Percentiles rank a stretch among this genome's conserved stretches.
Conservation (phyloP, 495 filamentous ascomycete genomes). For the Neurospora sp. region DNA sequence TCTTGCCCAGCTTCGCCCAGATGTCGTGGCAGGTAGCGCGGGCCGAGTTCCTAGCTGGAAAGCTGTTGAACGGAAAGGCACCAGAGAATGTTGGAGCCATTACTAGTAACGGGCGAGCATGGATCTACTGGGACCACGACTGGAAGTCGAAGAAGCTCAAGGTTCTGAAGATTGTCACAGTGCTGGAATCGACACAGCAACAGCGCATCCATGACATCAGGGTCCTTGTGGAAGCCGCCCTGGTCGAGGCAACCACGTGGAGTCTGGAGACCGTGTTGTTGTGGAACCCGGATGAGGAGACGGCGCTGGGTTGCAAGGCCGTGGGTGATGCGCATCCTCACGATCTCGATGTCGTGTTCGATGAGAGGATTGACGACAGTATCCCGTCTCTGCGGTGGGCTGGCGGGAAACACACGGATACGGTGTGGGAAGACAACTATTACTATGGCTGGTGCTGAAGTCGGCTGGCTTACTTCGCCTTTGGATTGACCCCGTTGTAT, state of each 20-base stretch:
- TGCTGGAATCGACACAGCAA: constrained; percentile 18
- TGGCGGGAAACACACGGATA: constrained; percentile 27
- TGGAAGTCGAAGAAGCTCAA: constrained; percentile 54
- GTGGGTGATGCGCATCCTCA: constrained; percentile 30
- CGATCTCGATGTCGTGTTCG: constrained; percentile 25
- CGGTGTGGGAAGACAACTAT: constrained; percentile 77
- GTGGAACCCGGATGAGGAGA: constrained; percentile 34
- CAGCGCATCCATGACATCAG: constrained; percentile 47
- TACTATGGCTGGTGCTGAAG: constrained; percentile 79
- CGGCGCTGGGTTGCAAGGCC: constrained; percentile 19
- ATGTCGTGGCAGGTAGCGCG: constrained; percentile 75
- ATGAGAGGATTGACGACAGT: constrained; percentile 31
- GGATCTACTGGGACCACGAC: constrained; percentile 48
- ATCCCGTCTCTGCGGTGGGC: constrained; percentile 41
- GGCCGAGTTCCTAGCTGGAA: constrained; percentile 61
- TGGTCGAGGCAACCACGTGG: constrained; percentile 32
- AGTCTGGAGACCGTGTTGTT: constrained; percentile 27
- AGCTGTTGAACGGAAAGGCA: constrained; percentile 24
- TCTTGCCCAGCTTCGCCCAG: constrained; percentile 59
- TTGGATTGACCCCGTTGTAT: background rate
- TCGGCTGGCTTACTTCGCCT: background rate
- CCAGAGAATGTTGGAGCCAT: constrained; percentile 51
- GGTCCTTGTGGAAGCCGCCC: constrained; percentile 31
- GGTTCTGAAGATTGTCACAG: constrained; percentile 63
- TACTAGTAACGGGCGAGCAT: constrained; percentile 48